A percentile compares a stretch with the other conserved stretches of the same genome.
phyloP scores from a whole-genome alignment of 208 protist species.

The Kentomonas sorsogonicus region DNA sequence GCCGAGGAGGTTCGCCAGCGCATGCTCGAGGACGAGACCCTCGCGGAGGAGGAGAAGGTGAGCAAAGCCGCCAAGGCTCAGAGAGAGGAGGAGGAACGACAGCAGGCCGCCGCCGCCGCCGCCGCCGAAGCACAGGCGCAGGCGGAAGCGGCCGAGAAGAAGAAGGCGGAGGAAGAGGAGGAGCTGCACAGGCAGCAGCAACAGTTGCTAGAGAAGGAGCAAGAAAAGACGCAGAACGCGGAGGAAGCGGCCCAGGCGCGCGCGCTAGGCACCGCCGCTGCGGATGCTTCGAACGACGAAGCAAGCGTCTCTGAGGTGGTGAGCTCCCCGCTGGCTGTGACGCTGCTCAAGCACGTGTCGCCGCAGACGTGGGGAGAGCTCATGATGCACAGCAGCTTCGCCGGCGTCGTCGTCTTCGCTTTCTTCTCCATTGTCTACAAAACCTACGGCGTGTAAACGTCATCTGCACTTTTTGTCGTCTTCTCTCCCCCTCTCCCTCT shows the following conservation, averaged over 20 bases:
- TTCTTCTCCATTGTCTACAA: background rate
- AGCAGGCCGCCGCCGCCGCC: conserved; percentile 1
- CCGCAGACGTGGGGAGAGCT: too few relatives aligned
- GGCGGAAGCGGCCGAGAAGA: conserved; percentile 1
- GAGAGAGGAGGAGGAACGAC: conserved; percentile 5
- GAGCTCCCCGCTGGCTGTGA: too few relatives aligned
- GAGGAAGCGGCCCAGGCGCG: background rate
- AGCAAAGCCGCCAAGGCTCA: background rate
- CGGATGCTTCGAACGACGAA: too few relatives aligned
- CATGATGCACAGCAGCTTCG: too few relatives aligned
- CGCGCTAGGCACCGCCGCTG: too few relatives aligned
- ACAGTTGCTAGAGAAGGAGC: background rate
- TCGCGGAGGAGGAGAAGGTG: conserved; percentile 1
- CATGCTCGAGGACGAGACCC: background rate
- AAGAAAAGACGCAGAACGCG: background rate
- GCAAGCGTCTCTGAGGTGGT: too few relatives aligned
- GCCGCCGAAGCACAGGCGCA: background rate
- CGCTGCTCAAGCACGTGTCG: too few relatives aligned
- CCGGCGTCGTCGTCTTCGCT: background rate
- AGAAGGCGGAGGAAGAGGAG: conserved; percentile 1
- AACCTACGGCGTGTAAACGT: background rate
- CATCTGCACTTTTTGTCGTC: background rate
- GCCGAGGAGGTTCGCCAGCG: conserved; percentile 6
- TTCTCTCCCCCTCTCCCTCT: conserved; percentile 3
- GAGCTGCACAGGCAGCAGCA: conserved; percentile 7